Evolutionary conservation across 805 yeast genomes (phyloP).

Genomic region (Candida ulmi): DNA sequence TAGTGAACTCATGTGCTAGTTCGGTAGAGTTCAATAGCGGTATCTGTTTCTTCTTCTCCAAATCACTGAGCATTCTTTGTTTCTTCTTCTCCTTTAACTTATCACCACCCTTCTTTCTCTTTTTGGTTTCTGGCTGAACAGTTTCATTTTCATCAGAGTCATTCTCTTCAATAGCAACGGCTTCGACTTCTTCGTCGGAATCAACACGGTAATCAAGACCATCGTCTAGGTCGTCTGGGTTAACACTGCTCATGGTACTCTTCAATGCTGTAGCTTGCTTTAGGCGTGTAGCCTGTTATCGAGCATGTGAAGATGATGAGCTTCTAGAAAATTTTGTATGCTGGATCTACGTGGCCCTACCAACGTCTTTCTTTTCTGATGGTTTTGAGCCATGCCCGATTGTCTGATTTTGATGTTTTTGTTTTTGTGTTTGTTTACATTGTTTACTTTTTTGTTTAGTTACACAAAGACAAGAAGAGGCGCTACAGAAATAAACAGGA

Average conservation of each 20-base stretch:
- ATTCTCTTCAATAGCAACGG: conserved; percentile 26
- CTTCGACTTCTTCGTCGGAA: conserved; percentile 33
- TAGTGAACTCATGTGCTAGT: conserved; percentile 64
- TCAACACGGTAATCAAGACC: conserved; percentile 60
- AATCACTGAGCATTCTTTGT: conserved; percentile 60
- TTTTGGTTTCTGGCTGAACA: conserved; percentile 14
- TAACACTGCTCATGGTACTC: conserved; percentile 12
- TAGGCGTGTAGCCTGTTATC: too few relatives aligned
- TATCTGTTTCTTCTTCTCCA: conserved; percentile 47
- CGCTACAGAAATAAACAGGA: too few relatives aligned
- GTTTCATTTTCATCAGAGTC: conserved; percentile 21
- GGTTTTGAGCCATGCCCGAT: not conserved
- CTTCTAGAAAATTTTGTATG: not conserved
- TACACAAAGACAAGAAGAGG: not conserved
- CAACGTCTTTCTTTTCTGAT: not conserved
- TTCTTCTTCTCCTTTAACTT: conserved; percentile 60
- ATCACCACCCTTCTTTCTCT: conserved; percentile 27
- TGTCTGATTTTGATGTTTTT: too few relatives aligned
- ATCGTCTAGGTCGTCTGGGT: conserved; percentile 75
- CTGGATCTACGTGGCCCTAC: not conserved
- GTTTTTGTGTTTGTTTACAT: too few relatives aligned
- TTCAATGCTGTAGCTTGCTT: too few relatives aligned
- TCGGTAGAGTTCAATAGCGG: conserved; percentile 51
- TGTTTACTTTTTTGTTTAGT: not conserved
- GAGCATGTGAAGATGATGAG: not conserved